These are phyloP conservation scores for Cutaneotrichosporon dermatis DNA, from an alignment of 1,284 basidiomycete genomes.

Conservation along the genomic window DNA sequence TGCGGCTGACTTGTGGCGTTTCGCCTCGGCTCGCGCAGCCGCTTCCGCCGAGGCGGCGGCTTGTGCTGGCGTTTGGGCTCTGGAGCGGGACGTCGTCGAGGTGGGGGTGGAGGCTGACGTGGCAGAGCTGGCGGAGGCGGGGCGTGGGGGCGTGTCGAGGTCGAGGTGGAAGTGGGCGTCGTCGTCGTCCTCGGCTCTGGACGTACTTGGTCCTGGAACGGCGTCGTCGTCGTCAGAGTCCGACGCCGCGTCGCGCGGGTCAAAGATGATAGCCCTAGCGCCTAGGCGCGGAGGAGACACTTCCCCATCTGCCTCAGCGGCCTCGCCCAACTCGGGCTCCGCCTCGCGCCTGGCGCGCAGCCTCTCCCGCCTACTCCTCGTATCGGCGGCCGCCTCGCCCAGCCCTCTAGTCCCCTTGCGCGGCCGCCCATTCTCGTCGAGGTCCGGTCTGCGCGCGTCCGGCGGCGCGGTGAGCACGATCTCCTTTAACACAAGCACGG, in stretches of 20 bases:
- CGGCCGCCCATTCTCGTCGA: constrained; percentile 29
- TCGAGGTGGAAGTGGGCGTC: background rate
- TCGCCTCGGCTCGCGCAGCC: constrained; percentile 22
- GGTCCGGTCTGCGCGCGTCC: constrained; percentile 25
- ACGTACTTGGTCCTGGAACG: too few relatives aligned
- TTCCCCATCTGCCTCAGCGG: background rate
- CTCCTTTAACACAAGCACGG: constrained; percentile 82
- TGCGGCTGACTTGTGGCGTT: constrained; percentile 28
- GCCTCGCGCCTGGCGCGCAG: constrained; percentile 2
- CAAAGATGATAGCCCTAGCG: constrained; percentile 3
- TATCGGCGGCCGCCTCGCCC: constrained; percentile 4
- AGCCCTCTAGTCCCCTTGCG: constrained; percentile 22
- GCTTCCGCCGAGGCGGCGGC: background rate
- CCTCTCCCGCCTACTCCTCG: constrained; percentile 6
- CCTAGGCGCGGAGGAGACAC: background rate
- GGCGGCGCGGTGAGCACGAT: constrained; percentile 49
- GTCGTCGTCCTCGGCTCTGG: background rate
- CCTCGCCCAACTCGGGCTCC: too few relatives aligned
- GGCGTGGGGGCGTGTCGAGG: background rate
- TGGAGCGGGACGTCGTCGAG: too few relatives aligned
- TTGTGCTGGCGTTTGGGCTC: too few relatives aligned
- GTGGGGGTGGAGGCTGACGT: background rate
- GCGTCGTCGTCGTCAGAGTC: background rate
- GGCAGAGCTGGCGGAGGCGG: background rate
- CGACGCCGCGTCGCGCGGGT: constrained; percentile 3